Base-by-base conservation (phyloP, 805 yeast species). In the Candida easanensis region DNA sequence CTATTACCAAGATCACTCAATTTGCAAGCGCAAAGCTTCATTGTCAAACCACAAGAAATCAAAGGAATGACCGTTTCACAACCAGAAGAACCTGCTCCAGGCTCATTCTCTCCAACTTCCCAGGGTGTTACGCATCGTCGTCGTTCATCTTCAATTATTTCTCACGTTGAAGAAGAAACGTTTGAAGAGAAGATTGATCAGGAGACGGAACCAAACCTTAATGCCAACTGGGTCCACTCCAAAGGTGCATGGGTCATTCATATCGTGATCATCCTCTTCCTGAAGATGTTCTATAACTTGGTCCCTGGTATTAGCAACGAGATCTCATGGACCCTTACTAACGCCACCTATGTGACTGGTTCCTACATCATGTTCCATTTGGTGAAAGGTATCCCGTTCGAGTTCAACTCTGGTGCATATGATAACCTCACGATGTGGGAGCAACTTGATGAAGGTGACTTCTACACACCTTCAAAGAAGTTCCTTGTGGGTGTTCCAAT, bases 361-460 rank as follows among this genome's bases (percentile, higher is more conserved):
- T 82, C 95, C 1, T 93, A 89, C 63, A 79, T 91, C 49, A 93
- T 91, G 98, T 93, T 91, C 63, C 99, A 91, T 64, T 84, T 87
- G 62, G 88, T 93, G 35, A 93, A 91, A 58, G 99, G 99, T 30
- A 89, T 96, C 2, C 99, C 99, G 0, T 93, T 91, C 61, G 99
- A 93, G 56, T 90, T 91, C 70, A 93, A 90, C 61, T 83, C 86
- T 32, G 99, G 99, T 33, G 98, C 97, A 0, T 93, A 85, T 65
- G 99, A 91, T 62, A 83, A 88, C 58, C 73, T 91, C 53, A 93
- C 97, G 18, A 88, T 91, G 97, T 91, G 99, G 99, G 99, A 91
- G 66, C 99, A 91, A 66, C 83, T 71, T 30, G 95, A 87, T 63
- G 82, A 90, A 57, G 99, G 98, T 46, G 97, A 89, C 60, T 95